Conservation (phyloP, 1,284 basidiomycete genomes). For the Leccinum griseonigrum region DNA sequence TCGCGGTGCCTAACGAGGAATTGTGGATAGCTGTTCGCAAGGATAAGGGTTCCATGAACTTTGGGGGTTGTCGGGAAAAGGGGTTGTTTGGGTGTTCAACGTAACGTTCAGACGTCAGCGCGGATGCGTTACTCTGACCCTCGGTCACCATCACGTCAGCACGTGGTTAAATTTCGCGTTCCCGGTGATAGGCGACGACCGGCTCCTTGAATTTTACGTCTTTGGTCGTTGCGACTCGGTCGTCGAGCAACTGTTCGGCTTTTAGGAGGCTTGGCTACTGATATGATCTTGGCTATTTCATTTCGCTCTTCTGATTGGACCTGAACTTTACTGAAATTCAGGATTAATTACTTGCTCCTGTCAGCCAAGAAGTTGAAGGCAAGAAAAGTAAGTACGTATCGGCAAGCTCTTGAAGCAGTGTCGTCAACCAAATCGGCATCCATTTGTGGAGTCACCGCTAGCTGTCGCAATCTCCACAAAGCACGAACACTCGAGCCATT, state of each 20-base stretch:
- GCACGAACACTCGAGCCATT: background rate
- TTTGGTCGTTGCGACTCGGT: background rate
- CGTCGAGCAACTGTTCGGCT: background rate
- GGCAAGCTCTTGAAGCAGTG: background rate
- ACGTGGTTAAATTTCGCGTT: background rate
- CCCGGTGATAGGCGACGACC: too few relatives aligned
- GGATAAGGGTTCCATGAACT: background rate
- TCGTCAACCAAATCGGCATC: background rate
- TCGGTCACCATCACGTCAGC: background rate
- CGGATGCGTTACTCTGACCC: background rate
- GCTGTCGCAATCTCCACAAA: background rate
- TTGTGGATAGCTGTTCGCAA: slow-evolving; percentile 5
- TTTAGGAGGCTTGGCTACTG: background rate
- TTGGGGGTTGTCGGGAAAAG: background rate
- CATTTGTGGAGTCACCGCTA: slow-evolving; percentile 3
- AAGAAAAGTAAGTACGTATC: background rate
- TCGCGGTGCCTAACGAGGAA: slow-evolving; percentile 1
- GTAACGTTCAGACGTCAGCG: background rate
- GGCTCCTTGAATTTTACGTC: slow-evolving; percentile 3
- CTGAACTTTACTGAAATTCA: slow-evolving; percentile 4
- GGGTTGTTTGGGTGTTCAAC: background rate
- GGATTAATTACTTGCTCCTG: background rate
- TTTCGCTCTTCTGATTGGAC: slow-evolving; percentile 5
- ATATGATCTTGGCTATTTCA: background rate
- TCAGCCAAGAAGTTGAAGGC: background rate